phyloP scores from a whole-genome alignment of 2,329 filamentous ascomycete species.

The Calonectria hawksworthii region DNA sequence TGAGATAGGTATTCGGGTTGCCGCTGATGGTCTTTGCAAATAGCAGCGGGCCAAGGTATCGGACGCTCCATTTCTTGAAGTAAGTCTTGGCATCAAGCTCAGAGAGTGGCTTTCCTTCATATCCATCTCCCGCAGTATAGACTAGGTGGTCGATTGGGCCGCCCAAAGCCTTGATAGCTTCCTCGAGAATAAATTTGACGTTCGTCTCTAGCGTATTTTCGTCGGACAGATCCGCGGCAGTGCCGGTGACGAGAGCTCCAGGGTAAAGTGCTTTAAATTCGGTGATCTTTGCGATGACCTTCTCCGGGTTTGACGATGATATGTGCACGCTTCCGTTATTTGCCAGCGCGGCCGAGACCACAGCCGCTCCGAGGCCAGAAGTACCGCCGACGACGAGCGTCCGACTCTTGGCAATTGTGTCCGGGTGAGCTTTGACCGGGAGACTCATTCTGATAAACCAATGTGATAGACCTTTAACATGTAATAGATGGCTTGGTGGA shows the following conservation, averaged over 20 bases:
- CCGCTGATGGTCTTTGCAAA: neutral
- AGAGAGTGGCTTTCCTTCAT: neutral
- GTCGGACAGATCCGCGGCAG: neutral
- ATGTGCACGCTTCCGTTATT: neutral
- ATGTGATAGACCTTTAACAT: neutral
- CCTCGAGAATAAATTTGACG: neutral
- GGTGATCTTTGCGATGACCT: neutral
- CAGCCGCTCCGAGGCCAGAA: neutral
- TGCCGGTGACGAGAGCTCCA: neutral
- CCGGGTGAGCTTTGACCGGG: neutral
- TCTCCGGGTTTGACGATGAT: neutral
- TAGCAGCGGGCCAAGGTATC: neutral
- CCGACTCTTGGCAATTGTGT: neutral
- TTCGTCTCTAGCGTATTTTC: neutral
- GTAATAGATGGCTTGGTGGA: neutral
- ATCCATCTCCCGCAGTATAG: neutral
- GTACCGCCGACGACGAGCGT: neutral
- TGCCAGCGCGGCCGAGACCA: neutral
- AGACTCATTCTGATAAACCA: neutral
- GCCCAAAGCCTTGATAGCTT: neutral
- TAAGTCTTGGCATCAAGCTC: neutral
- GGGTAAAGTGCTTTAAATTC: neutral
- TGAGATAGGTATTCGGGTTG: neutral
- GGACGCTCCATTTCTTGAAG: neutral
- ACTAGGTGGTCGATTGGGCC: neutral